phyloP scores from a whole-genome alignment of 805 yeast genomes.

The Candida hispaniensis region DNA sequence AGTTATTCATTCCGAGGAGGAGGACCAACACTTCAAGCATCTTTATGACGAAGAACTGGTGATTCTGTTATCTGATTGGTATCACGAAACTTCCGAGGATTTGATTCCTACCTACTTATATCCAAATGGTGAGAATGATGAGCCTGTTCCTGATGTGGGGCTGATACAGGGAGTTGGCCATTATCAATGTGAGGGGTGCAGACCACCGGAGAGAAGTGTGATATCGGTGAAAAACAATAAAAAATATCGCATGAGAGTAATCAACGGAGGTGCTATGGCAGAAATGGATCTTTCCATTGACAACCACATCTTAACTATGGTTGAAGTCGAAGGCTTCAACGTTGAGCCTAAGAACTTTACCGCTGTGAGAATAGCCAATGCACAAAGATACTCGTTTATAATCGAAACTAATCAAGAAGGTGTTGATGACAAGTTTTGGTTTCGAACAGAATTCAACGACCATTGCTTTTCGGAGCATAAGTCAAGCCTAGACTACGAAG shows the following conservation, averaged over 20 bases:
- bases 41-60: conserved; percentile 28
- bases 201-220: conserved; percentile 19
- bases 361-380: conserved; percentile 42
- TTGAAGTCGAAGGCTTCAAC: conserved; percentile 31
- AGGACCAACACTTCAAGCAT: conserved; percentile 25
- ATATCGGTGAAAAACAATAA: conserved; percentile 20
- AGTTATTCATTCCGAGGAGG: conserved; percentile 33
- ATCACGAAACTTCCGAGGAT: conserved; percentile 31
- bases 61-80: conserved; percentile 34
- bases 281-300: conserved; percentile 28
- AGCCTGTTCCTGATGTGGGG: conserved; percentile 34
- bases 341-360: conserved; percentile 23
- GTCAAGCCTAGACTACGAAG: conserved; percentile 28
- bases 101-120: conserved; percentile 32
- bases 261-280: conserved; percentile 30
- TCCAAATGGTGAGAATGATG: conserved; percentile 33
- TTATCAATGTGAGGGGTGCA: conserved; percentile 24
- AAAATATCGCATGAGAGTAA: conserved; percentile 22
- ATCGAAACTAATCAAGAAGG: conserved; percentile 31
- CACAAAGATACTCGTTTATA: conserved; percentile 69
- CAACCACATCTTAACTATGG: conserved; percentile 23
- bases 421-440: conserved; percentile 30
- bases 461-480: conserved; percentile 32
- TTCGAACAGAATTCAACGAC: conserved; percentile 32
- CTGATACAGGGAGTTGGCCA: conserved; percentile 33